Base-by-base conservation (phyloP, 1,139 yeast species). In the Diutina sp. region DNA sequence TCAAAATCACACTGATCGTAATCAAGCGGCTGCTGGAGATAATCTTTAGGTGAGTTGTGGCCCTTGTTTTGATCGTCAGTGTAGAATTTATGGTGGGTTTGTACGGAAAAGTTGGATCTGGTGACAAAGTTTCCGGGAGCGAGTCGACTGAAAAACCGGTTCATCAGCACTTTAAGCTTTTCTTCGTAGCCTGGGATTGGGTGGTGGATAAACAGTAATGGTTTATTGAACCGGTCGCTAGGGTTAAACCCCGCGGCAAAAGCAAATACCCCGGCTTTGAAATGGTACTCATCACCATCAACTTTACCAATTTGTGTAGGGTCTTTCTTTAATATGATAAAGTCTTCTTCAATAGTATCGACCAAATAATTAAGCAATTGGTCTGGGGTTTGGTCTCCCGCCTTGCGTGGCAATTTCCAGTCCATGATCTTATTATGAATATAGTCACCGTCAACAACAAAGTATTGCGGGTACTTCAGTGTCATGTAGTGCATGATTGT, bases 191-290 rank as follows among this genome's bases (percentile, higher is more conserved):
- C 77, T 0, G 90, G 90, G 30, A 85, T 84, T 0, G 89, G 89
- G 16, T 70, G 76, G 62, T 85, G 90, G 52, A 84, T 77, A 41
- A 66, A 65, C 0, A 85, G 74, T 56, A 83, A 65, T 2, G 85
- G 85, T 55, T 67, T 72, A 59, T 81, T 74, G 63, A 85, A 75
- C 58, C 85, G 77, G 47, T 72, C 76, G 7, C 66, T 64, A 2
- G 91, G 93, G 61, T 84, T 79, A 66, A 87, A 87, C 0, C 93
- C 95, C 2, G 87, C 84, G 0, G 95, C 90, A 69, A 85, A 86
- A 3, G 83, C 83, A 64, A 85, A 79, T 0, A 82, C 72, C 0
- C 88, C 89, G 0, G 81, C 87, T 59, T 85, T 78, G 64, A 85
- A 74, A 58, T 76, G 75, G 66, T 85, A 86, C 66, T 86, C 88